Evolutionary conservation across 208 protist species (phyloP), one percentile per base, ranked within the genome.

Genomic region (Trypanosoma lewisi): DNA sequence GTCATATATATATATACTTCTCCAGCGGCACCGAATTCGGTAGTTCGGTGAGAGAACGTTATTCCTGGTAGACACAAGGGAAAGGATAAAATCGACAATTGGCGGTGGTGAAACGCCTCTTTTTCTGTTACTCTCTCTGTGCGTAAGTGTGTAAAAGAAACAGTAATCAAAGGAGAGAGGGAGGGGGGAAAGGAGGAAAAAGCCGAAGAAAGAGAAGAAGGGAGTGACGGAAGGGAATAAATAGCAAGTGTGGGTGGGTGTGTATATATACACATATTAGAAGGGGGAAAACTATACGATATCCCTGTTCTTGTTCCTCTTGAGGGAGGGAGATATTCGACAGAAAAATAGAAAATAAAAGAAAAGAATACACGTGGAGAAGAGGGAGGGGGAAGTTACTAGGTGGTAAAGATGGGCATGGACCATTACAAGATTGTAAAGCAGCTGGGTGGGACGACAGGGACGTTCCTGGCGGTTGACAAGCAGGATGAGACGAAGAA

Each of bases 371-470:
- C 17, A 70, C n/a, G 42, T 33, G 67, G 36, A 30, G 37, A 47
- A 16, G 52, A 62, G 51, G 39, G 30, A 16, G 30, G 31, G 19
- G 60, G 28, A 16, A 71, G 34, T 64, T 54, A 34, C 65, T 61
- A 41, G 14, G 19, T 19, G 1, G 59, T 5, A 1, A 57, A 23
- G 27, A 93, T 93, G 87, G 87, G 87, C 31, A 91, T 91, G 80
- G 84, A 95, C 45, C 87, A 92, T 72, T 95, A 93, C 76, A 64
- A 45, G n/a, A 82, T 82, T 50, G 56, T 91, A 49, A 70, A 63
- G 28, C 80, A 92, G 42, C 73, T 95, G 7, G 87, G 87, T 28
- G 89, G 89, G n/a, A 89, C 76, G 42, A 89, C 82, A 39, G 89
- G 78, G 14, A 85, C 83, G 31, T 89, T 80, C 41, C 72, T 93